A percentile compares a stretch with the other conserved stretches of the same genome.
phyloP scores from a whole-genome alignment of 208 protist species.

The Tritrichomonas foetus region DNA sequence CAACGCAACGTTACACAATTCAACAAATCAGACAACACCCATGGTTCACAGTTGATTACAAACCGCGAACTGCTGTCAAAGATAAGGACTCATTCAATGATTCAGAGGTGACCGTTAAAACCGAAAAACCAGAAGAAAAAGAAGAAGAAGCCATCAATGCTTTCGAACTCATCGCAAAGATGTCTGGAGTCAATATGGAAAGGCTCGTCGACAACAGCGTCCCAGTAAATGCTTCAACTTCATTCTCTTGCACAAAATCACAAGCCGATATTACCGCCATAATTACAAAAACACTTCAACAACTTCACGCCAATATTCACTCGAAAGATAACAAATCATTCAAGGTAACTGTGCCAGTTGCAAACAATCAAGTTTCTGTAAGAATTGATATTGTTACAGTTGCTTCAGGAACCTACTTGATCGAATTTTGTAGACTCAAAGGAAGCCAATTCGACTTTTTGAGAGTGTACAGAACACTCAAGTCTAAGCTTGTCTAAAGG shows the following conservation, averaged over 20 bases:
- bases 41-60: constrained; percentile 18
- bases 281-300: background rate
- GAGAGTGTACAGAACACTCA: constrained; percentile 27
- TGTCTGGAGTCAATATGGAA: constrained; percentile 15
- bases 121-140: background rate
- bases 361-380: background rate
- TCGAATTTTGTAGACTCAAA: background rate
- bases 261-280: background rate
- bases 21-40: constrained; percentile 16
- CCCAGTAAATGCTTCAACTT: background rate
- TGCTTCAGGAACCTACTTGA: background rate
- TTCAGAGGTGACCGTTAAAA: background rate
- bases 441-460: background rate
- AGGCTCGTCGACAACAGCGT: background rate
- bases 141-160: constrained; percentile 30
- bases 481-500: background rate
- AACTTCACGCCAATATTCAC: background rate
- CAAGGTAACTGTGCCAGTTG: background rate
- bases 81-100: background rate
- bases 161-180: constrained; percentile 24
- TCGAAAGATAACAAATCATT: background rate
- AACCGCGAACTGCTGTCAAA: background rate
- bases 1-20: background rate
- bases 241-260: background rate
- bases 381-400: background rate